Evolutionary conservation across 2,329 filamentous ascomycete genomes (phyloP), one percentile per base, ranked within the genome.

Genomic region (Trichoderma lentiforme): DNA sequence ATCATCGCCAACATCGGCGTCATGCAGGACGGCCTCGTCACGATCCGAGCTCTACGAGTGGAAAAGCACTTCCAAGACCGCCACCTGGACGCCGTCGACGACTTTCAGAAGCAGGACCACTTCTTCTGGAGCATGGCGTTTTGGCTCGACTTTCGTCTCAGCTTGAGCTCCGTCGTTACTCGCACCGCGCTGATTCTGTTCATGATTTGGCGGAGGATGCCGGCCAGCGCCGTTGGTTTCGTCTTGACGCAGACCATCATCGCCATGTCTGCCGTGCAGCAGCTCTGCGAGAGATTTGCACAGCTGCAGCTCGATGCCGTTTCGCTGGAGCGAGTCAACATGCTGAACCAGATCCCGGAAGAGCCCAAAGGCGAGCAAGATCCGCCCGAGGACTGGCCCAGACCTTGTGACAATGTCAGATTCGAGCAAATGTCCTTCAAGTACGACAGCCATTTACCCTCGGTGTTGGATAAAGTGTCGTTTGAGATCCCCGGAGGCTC

Each of bases 101-200:
- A 90, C 21, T 97, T 97, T 78, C 95, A 97, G 80, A 94, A 94
- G 79, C 96, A 97, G 87, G 95, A 98, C 77, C 95, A 98, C 80
- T 97, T 97, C 82, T 97, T 97, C 82, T 97, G 94, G 92, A 93
- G 91, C 72, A 86, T 97, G 57, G 93, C 97, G 75, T 89, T 90
- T 8, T 97, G 94, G 94, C 85, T 97, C 3, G 90, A 91, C 79
- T 94, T 92, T 77, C 90, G 94, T 14, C 95, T 96, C 71, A 77
- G 79, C 66, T 74, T 79, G 56, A 77, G 79, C 6, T 93, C 93
- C 0, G 92, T 92, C 0, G 79, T 88, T 4, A 93, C 93, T 8
- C 94, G 92, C 0, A 92, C 95, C 72, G 82, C 89, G 0, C 83
- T 97, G 66, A 93, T 93, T 1, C 80, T 91, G 2, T 87, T 95